These are phyloP conservation scores for Solanum piurae DNA, from an alignment of 257 asterid genomes.

Conservation along the genomic window DNA sequence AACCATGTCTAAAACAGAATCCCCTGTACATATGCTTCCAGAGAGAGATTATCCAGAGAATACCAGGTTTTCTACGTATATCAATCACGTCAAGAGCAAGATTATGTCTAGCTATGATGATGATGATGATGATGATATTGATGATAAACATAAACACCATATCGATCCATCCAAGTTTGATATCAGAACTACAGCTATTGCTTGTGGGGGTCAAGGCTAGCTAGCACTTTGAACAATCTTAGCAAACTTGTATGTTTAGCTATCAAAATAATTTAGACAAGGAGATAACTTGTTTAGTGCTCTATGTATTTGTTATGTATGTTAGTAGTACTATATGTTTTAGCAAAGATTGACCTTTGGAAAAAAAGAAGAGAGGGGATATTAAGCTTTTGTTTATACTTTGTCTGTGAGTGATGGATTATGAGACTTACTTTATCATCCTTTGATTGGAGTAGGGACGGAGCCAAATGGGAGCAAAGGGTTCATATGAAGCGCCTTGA, in stretches of 20 bases:
- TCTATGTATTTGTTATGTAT: not conserved
- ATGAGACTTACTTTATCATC: not conserved
- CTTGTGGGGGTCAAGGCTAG: constrained; percentile 1
- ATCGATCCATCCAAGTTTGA: constrained; percentile 26
- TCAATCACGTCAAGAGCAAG: constrained; percentile 11
- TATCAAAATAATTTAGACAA: not conserved
- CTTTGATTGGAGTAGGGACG: not conserved
- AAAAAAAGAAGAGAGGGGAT: not conserved
- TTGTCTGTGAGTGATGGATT: no score
- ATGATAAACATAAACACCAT: not conserved
- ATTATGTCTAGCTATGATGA: constrained; percentile 15
- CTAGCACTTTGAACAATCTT: not conserved
- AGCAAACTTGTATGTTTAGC: not conserved
- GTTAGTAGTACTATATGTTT: not conserved
- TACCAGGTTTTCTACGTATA: not conserved
- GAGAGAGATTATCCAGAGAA: not conserved
- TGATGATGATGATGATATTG: constrained; percentile 18
- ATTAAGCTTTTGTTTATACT: not conserved
- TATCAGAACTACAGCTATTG: constrained; percentile 19
- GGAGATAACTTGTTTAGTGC: not conserved
- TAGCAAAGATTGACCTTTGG: not conserved
- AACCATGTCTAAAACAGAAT: not conserved
- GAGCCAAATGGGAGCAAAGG: not conserved
- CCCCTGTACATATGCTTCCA: not conserved
- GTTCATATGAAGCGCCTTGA: not conserved